Percentiles rank a stretch among this genome's conserved stretches.
phyloP scores from a whole-genome alignment of 176 grass and related monocot species.

The Puya raimondii region DNA sequence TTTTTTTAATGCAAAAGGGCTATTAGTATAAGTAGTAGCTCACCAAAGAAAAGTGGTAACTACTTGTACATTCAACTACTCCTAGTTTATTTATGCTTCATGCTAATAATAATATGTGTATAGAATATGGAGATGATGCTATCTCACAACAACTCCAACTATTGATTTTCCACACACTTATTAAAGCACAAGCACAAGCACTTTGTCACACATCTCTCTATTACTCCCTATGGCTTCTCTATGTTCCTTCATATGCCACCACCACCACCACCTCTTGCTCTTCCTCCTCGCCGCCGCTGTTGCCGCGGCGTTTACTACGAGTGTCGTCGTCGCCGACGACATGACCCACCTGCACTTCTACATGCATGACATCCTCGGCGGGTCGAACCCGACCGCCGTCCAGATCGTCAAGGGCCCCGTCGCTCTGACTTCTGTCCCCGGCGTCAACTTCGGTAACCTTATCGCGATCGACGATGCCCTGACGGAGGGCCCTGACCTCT shows the following conservation, averaged over 20 bases:
- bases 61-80: too few relatives aligned
- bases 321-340: background rate
- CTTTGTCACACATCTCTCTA: too few relatives aligned
- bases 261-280: background rate
- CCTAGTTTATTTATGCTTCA: too few relatives aligned
- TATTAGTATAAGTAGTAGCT: too few relatives aligned
- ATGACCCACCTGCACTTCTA: slow-evolving; percentile 13
- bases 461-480: background rate
- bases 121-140: too few relatives aligned
- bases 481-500: background rate
- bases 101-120: too few relatives aligned
- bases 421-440: background rate
- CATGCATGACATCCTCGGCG: slow-evolving; percentile 9
- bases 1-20: too few relatives aligned
- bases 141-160: too few relatives aligned
- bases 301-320: background rate
- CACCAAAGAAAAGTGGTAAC: too few relatives aligned
- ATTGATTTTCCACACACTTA: too few relatives aligned
- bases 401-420: slow-evolving; percentile 1
- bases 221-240: background rate
- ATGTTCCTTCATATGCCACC: background rate
- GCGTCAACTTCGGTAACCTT: background rate
- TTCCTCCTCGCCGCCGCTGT: background rate
- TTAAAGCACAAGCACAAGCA: too few relatives aligned
- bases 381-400: background rate